phyloP scores from a whole-genome alignment of 1,284 basidiomycete genomes.

The Leccinum pallidistipes region DNA sequence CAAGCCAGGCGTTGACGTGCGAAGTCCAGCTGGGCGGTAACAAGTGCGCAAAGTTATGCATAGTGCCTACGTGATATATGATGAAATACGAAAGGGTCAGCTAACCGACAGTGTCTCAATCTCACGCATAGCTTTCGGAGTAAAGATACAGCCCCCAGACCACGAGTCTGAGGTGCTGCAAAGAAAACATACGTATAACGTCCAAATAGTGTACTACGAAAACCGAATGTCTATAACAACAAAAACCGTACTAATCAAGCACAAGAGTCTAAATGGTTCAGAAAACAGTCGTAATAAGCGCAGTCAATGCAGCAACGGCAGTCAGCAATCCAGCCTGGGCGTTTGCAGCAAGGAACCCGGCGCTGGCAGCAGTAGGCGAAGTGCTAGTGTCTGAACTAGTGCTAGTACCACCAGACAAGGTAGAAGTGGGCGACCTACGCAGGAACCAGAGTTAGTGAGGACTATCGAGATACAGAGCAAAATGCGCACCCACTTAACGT shows the following conservation, averaged over 20 bases:
- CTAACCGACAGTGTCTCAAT: background rate
- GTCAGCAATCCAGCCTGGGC: conserved; percentile 31
- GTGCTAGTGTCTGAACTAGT: conserved; percentile 27
- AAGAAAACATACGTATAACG: background rate
- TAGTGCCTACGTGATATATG: background rate
- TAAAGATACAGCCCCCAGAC: background rate
- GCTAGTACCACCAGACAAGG: conserved; percentile 18
- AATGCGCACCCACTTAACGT: conserved; percentile 23
- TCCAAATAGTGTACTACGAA: background rate
- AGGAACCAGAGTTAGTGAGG: conserved; percentile 12
- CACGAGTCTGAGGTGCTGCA: background rate
- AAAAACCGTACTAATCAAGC: background rate
- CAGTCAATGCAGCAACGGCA: conserved; percentile 32
- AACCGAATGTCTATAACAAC: background rate
- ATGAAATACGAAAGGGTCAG: background rate
- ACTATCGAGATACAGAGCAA: background rate
- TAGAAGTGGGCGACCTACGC: conserved; percentile 23
- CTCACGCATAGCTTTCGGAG: background rate
- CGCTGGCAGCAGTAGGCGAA: conserved; percentile 28
- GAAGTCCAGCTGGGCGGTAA: conserved; percentile 91
- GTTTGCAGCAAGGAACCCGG: conserved; percentile 28
- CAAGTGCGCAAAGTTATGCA: conserved; percentile 60
- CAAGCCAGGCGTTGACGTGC: conserved; percentile 82
- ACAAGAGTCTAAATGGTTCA: conserved; percentile 12
- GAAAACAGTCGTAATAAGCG: conserved; percentile 21